Evolutionary conservation across 345 rosid species (phyloP), one percentile per base, ranked within the genome.

Genomic region (Ailanthus altissimus): DNA sequence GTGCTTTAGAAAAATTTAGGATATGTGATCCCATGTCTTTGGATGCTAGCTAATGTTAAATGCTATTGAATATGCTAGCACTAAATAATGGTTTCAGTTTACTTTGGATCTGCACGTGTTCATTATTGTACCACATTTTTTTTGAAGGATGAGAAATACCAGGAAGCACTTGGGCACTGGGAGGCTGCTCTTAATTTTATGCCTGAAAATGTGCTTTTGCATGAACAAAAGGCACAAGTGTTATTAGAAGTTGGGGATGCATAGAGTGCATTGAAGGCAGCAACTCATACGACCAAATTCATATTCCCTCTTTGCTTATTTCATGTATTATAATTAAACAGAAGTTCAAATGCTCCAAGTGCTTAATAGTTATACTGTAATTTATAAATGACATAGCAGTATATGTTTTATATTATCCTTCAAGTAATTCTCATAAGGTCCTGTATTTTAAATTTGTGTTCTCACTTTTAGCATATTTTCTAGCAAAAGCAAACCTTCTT

Each of bases 151-250:
- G 94, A 94, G 45, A 92, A 89, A 79, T 94, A 87, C 70, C 81
- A 83, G 64, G 97, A 92, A 86, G 98, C 97, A 58, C 88, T 92
- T 65, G 97, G 91, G 71, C 92, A 92, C 84, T 94, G 97, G 97
- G 97, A 90, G 87, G 84, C 91, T 77, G 89, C 97, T 77, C 90
- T 93, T 69, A 93, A 80, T 78, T 78, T 94, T 81, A 83, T 82
- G 77, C 93, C 97, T 0, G 86, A 73, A 63, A 90, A 75, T 84
- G 95, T 93, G 15, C 84, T 89, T 63, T 71, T 94, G 60, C 97
- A 89, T 66, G 98, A 94, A 82, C 98, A 93, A 54, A 94, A 94
- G 88, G 95, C 98, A 36, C 98, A 94, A 79, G 85, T 90, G 75
- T 87, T 93, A 81, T 94, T 94, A 79, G 98, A 90, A 86, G 47